Evolutionary conservation across 2,329 filamentous ascomycete species (phyloP).

Genomic region (Cercospora canescens): DNA sequence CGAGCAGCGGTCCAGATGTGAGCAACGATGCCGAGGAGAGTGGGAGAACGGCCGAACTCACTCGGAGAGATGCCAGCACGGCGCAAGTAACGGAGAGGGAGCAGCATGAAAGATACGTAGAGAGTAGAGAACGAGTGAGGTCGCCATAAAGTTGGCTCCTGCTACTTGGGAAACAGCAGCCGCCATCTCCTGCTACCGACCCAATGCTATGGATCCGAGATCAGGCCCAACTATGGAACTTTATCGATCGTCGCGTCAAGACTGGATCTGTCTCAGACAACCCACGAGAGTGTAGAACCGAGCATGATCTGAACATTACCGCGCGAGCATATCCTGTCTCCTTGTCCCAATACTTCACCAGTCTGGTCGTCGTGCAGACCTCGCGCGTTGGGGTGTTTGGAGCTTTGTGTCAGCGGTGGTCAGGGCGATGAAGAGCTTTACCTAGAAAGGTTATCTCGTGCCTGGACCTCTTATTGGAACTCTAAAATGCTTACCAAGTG

Average conservation of each 20-base stretch:
- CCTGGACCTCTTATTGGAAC: conserved; percentile 9
- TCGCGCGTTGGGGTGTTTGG: background rate
- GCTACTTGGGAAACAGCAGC: conserved; percentile 1
- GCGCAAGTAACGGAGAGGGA: background rate
- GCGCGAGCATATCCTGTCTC: background rate
- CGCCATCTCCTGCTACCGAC: conserved; percentile 7
- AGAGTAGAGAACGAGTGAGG: conserved; percentile 6
- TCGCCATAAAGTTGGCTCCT: conserved; percentile 16
- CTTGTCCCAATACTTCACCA: background rate
- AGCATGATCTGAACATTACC: background rate
- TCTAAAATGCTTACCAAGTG: conserved; percentile 15
- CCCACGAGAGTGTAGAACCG: background rate
- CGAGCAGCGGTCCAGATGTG: background rate
- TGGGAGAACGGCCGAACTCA: background rate
- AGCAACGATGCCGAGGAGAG: background rate
- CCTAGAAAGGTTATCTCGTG: conserved; percentile 3
- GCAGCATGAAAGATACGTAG: background rate
- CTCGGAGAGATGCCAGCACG: background rate
- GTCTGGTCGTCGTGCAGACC: background rate
- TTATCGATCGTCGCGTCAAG: conserved; percentile 9
- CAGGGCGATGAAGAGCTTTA: background rate
- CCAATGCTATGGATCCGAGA: conserved; percentile 11
- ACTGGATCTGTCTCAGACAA: background rate
- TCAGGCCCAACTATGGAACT: conserved; percentile 12
- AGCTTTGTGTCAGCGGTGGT: background rate